Evolutionary conservation across 345 rosid species (phyloP), one percentile per base, ranked within the genome.

Genomic region (Lumnitzera littorea): DNA sequence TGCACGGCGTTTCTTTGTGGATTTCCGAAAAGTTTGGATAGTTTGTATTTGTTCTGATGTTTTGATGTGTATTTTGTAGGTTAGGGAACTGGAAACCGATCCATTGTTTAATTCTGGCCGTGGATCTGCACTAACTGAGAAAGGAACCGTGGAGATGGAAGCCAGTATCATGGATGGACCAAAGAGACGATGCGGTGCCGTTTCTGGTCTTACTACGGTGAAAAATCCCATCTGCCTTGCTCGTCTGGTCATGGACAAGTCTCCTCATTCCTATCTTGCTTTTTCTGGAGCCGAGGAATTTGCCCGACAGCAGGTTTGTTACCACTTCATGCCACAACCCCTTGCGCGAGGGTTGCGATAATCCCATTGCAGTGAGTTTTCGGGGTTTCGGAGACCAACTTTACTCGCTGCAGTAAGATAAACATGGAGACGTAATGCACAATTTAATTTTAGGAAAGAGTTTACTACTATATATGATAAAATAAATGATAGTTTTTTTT

Each of bases 131-230:
- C 80, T 94, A 12, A 85, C 94, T 29, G 90, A 79, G 72, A 78
- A 87, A 29, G 97, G 99, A 6, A 87, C 87, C 61, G 99, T 80
- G 73, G 99, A 89, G 78, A 89, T 94, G 99, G 99, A 94, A 65
- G 98, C 98, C 3, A 89, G 97, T 74, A 89, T 92, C 15, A 92
- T 92, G 98, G 97, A 92, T 50, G 97, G 97, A 12, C 78, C 84
- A 2, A 76, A 62, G 73, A 78, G 98, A 66, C 64, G 97, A 70
- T 89, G 97, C 76, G 98, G 97, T 11, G 94, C 97, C 52, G 97
- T 92, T 15, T 92, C 98, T 0, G 97, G 97, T 15, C 17, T 92
- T 15, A 85, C 95, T 56, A 82, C 89, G 0, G 98, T 92, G 9
- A 89, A 92, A 60, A 92, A 92, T 59, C 98, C 98, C 0, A 23